phyloP scores from a whole-genome alignment of 2,329 filamentous ascomycete species.

The Phyllosticta citriasiana region DNA sequence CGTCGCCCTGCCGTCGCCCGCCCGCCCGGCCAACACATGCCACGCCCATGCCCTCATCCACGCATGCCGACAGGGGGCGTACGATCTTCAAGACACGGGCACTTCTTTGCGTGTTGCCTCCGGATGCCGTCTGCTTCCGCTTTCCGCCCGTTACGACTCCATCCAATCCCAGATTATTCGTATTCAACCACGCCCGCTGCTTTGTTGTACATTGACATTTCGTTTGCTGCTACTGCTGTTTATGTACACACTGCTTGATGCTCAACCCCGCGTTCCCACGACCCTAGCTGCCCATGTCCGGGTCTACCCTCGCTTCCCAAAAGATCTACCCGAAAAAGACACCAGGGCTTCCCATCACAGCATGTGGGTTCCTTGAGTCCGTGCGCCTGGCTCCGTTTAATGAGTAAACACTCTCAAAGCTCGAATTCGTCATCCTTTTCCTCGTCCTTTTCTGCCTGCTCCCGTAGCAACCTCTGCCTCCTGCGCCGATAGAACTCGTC shows the following conservation, averaged over 20 bases:
- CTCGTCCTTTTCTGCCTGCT: background rate
- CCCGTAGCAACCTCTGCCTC: conserved; percentile 34
- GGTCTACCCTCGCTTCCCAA: background rate
- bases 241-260: background rate
- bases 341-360: background rate
- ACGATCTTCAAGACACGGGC: background rate
- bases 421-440: background rate
- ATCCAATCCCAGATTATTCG: background rate
- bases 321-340: background rate
- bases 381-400: background rate
- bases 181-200: background rate
- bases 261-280: background rate
- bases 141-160: background rate
- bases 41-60: background rate
- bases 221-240: background rate
- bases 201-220: background rate
- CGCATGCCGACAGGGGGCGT: background rate
- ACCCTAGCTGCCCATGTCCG: background rate
- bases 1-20: background rate
- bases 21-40: background rate
- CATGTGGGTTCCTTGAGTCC: background rate
- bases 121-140: background rate
- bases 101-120: background rate
- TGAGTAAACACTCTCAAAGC: background rate
- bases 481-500: conserved; percentile 69